phyloP scores from a whole-genome alignment of 2,329 filamentous ascomycete genomes.

The Pezicula neosporulosa region DNA sequence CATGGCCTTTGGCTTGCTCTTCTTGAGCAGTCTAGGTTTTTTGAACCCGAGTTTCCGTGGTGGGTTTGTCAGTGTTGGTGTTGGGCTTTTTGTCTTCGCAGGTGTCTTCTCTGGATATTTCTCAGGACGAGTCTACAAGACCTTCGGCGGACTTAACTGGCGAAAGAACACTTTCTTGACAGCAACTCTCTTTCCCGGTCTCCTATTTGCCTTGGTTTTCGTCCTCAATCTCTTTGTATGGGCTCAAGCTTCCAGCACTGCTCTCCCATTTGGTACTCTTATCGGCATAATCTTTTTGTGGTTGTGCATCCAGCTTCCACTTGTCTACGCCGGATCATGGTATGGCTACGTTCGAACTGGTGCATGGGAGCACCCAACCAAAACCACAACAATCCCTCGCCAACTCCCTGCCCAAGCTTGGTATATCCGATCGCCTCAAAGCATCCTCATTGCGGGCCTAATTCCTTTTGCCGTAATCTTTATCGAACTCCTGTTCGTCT shows the following conservation, averaged over 20 bases:
- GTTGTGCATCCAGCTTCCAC: slow-evolving; percentile 81
- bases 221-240: slow-evolving; percentile 86
- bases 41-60: slow-evolving; percentile 87
- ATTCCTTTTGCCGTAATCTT: slow-evolving; percentile 86
- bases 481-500: slow-evolving; percentile 82
- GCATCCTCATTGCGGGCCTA: slow-evolving; percentile 69
- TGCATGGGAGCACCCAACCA: slow-evolving; percentile 78
- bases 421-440: slow-evolving; percentile 64
- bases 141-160: slow-evolving; percentile 74
- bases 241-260: slow-evolving; percentile 85
- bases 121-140: slow-evolving; percentile 78
- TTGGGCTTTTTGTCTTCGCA: slow-evolving; percentile 80
- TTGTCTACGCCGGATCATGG: slow-evolving; percentile 79
- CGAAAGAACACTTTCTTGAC: slow-evolving; percentile 75
- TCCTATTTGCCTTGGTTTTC: slow-evolving; percentile 72
- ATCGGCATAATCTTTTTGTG: slow-evolving; percentile 71
- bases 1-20: slow-evolving; percentile 70
- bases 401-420: slow-evolving; percentile 73
- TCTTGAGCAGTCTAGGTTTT: slow-evolving; percentile 71
- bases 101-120: slow-evolving; percentile 86
- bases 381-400: slow-evolving; percentile 67
- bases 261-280: slow-evolving; percentile 78
- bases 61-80: slow-evolving; percentile 79
- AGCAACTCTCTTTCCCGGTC: slow-evolving; percentile 73
- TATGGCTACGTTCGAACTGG: slow-evolving; percentile 66